A percentile compares a stretch with the other conserved stretches of the same genome.
phyloP scores from a whole-genome alignment of 2,329 filamentous ascomycete species.

The Colletotrichum magnum region DNA sequence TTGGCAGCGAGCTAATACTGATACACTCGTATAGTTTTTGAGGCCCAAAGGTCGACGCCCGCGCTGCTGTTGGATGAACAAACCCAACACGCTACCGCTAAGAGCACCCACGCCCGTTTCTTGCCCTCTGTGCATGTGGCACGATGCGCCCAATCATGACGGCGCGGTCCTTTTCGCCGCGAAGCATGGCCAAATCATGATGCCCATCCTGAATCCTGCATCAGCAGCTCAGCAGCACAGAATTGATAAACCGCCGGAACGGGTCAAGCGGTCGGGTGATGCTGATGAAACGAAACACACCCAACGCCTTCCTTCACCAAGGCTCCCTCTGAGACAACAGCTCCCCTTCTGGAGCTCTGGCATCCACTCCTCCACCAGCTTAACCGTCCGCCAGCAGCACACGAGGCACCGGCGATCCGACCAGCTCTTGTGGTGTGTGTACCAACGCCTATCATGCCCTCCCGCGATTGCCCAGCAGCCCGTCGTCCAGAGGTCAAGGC shows the following conservation, averaged over 20 bases:
- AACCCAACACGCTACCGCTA: constrained; percentile 7
- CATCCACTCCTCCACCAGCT: constrained; percentile 18
- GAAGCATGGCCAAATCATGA: constrained; percentile 5
- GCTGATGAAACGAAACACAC: constrained; percentile 37
- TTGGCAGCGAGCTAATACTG: not conserved
- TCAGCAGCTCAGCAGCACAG: constrained; percentile 30
- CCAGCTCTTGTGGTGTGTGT: not conserved
- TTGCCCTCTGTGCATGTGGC: not conserved
- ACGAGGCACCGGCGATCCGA: constrained; percentile 1
- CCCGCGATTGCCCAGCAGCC: not conserved
- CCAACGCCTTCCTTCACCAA: constrained; percentile 31
- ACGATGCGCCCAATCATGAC: constrained; percentile 17
- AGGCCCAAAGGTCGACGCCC: constrained; percentile 29
- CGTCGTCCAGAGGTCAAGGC: not conserved
- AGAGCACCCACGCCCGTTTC: constrained; percentile 26
- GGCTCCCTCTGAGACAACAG: constrained; percentile 30
- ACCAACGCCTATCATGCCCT: not conserved
- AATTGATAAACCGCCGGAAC: constrained; percentile 16
- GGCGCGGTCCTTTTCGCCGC: not conserved
- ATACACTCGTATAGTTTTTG: constrained; percentile 4
- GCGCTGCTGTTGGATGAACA: constrained; percentile 16
- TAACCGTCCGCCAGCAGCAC: constrained; percentile 24
- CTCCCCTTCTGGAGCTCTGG: not conserved
- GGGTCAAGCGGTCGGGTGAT: constrained; percentile 26
- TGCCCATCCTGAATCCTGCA: constrained; percentile 14